Evolutionary conservation across 441 rosid species (phyloP).

Genomic region (Gossypium gossypioides): DNA sequence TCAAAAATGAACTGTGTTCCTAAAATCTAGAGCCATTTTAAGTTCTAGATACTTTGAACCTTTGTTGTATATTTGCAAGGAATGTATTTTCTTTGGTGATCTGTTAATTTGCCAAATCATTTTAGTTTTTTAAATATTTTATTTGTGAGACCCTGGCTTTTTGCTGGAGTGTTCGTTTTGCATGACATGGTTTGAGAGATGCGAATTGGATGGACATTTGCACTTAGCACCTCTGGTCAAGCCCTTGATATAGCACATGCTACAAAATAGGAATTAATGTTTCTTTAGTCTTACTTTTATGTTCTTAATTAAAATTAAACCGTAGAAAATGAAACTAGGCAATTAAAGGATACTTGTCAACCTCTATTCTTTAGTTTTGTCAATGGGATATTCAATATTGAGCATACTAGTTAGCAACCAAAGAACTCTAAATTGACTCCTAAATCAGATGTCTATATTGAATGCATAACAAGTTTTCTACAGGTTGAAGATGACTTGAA

Average conservation of each 20-base stretch:
- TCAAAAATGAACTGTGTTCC: background rate
- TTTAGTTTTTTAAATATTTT: background rate
- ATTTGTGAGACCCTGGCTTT: background rate
- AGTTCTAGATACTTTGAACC: background rate
- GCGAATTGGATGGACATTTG: background rate
- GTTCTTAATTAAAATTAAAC: background rate
- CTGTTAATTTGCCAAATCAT: background rate
- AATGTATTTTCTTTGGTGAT: background rate
- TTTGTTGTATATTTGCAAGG: background rate
- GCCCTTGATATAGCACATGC: background rate
- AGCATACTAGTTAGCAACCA: slow-evolving; percentile 1
- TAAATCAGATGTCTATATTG: slow-evolving; percentile 7
- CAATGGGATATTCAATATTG: background rate
- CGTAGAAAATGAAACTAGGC: background rate
- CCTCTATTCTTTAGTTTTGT: background rate
- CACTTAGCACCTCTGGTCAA: background rate
- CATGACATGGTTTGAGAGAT: background rate
- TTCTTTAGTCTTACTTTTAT: background rate
- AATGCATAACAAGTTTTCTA: slow-evolving; percentile 5
- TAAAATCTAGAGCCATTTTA: background rate
- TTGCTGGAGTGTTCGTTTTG: background rate
- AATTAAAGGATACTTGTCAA: background rate
- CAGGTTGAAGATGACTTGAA: slow-evolving; percentile 75
- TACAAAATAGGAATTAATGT: background rate
- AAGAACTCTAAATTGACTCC: slow-evolving; percentile 5